These are phyloP conservation scores for Metschnikowia sp. DNA, from an alignment of 805 yeast genomes.

Conservation along the genomic window DNA sequence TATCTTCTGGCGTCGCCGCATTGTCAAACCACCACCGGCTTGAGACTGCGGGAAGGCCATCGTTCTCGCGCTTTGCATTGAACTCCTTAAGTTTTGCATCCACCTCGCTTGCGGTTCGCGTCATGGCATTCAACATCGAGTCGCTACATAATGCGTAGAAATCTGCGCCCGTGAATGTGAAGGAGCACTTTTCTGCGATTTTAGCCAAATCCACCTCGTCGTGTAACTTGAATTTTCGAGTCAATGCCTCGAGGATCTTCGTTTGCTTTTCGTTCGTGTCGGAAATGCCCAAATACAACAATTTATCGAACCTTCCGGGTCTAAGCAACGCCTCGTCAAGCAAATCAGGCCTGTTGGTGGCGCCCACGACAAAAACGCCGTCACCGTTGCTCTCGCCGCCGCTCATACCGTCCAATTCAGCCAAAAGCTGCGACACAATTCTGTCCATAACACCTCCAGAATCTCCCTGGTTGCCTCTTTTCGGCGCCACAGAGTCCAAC, in stretches of 20 bases:
- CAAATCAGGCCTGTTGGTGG: slow-evolving; percentile 94
- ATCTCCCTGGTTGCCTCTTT: slow-evolving; percentile 97
- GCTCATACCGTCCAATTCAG: slow-evolving; percentile 96
- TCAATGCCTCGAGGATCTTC: slow-evolving; percentile 81
- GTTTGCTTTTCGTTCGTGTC: slow-evolving; percentile 88
- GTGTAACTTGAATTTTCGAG: slow-evolving; percentile 71
- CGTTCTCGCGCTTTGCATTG: slow-evolving; percentile 35
- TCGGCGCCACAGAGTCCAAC: slow-evolving; percentile 96
- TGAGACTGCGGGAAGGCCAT: slow-evolving; percentile 46
- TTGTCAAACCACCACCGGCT: slow-evolving; percentile 91
- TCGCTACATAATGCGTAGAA: slow-evolving; percentile 95
- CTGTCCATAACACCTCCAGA: slow-evolving; percentile 99
- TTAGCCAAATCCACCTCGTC: slow-evolving; percentile 53
- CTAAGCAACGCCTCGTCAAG: slow-evolving; percentile 90
- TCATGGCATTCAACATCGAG: slow-evolving; percentile 95
- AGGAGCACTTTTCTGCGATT: slow-evolving; percentile 73
- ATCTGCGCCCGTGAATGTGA: slow-evolving; percentile 96
- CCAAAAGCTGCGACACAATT: slow-evolving; percentile 90
- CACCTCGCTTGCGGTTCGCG: slow-evolving; percentile 73
- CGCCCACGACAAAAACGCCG: slow-evolving; percentile 98
- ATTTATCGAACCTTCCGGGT: slow-evolving; percentile 93
- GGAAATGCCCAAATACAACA: slow-evolving; percentile 89
- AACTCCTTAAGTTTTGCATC: slow-evolving; percentile 59
- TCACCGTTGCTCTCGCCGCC: slow-evolving; percentile 51
- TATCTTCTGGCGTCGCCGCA: slow-evolving; percentile 64